A percentile compares a stretch with the other conserved stretches of the same genome.
Evolutionary conservation across 2,329 filamentous ascomycete genomes (phyloP).

Genomic region (Pseudogymnoascus sp.): DNA sequence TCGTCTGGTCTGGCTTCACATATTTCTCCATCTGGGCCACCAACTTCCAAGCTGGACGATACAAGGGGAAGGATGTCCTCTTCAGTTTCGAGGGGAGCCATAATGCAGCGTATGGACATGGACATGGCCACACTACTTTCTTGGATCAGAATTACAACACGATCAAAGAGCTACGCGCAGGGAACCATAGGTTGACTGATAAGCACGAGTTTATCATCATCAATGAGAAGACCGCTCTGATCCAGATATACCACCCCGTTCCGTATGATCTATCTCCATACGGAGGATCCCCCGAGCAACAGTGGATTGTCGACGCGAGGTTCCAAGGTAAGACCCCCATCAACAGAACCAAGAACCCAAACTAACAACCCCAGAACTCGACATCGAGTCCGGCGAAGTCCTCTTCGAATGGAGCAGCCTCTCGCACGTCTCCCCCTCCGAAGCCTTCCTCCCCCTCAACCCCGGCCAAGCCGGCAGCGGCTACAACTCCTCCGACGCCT

Average conservation of each 20-base stretch:
- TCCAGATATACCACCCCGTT: conserved; percentile 45
- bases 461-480: conserved; percentile 35
- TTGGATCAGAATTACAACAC: conserved; percentile 47
- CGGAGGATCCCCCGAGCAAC: conserved; percentile 39
- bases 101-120: conserved; percentile 42
- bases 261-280: conserved; percentile 36
- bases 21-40: conserved; percentile 43
- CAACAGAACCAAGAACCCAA: conserved; percentile 13
- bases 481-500: conserved; percentile 33
- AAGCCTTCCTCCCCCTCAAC: conserved; percentile 38
- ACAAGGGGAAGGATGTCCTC: conserved; percentile 43
- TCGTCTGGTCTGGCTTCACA: conserved; percentile 48
- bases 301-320: conserved; percentile 47
- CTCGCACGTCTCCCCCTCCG: conserved; percentile 39
- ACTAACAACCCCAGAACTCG: conserved; percentile 19
- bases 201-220: conserved; percentile 49
- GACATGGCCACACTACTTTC: conserved; percentile 45
- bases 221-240: conserved; percentile 42
- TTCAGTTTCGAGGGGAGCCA: conserved; percentile 46
- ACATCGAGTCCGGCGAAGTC: conserved; percentile 39
- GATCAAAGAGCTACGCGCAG: conserved; percentile 42
- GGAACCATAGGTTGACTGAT: conserved; percentile 40
- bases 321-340: conserved; percentile 37
- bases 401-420: conserved; percentile 52
- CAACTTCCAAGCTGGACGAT: conserved; percentile 42